Conservation (phyloP, 306 rosid species). For the Castanea crenata region DNA sequence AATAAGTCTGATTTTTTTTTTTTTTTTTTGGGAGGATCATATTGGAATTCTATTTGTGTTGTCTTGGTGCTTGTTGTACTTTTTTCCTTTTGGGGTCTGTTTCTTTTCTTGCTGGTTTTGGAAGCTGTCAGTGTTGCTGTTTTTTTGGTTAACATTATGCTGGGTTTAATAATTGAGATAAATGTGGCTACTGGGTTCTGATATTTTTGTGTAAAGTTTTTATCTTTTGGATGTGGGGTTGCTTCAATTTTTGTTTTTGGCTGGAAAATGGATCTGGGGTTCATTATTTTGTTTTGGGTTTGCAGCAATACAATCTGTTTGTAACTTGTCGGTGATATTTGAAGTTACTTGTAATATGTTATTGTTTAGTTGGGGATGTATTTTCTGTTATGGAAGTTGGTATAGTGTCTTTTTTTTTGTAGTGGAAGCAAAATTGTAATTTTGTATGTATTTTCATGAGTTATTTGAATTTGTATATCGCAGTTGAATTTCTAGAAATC, state of each 20-base stretch:
- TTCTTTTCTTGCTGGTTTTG: constrained; percentile 4
- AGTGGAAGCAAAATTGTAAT: background rate
- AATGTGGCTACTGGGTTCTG: constrained; percentile 43
- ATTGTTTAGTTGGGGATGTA: constrained; percentile 11
- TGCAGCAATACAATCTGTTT: background rate
- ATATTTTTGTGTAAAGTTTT: constrained; percentile 35
- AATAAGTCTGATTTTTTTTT: constrained; percentile 37
- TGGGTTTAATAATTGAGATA: constrained; percentile 22
- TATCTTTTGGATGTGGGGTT: constrained; percentile 19
- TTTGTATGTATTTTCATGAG: background rate
- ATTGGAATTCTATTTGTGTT: constrained; percentile 38
- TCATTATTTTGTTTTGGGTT: constrained; percentile 23
- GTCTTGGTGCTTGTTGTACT: constrained; percentile 19
- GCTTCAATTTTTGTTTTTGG: constrained; percentile 22
- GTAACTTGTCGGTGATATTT: background rate
- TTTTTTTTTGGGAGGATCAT: constrained; percentile 37
- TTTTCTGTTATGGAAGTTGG: background rate
- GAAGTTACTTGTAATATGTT: background rate
- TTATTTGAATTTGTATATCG: background rate
- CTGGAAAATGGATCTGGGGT: constrained; percentile 55
- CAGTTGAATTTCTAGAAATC: background rate
- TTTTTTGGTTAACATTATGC: constrained; percentile 21
- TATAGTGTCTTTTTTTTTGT: background rate
- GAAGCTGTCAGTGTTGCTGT: constrained; percentile 18
- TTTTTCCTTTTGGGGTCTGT: background rate